Base-by-base conservation (phyloP, 371 early-diverging fungal species). In the Enteropsectra breve region DNA sequence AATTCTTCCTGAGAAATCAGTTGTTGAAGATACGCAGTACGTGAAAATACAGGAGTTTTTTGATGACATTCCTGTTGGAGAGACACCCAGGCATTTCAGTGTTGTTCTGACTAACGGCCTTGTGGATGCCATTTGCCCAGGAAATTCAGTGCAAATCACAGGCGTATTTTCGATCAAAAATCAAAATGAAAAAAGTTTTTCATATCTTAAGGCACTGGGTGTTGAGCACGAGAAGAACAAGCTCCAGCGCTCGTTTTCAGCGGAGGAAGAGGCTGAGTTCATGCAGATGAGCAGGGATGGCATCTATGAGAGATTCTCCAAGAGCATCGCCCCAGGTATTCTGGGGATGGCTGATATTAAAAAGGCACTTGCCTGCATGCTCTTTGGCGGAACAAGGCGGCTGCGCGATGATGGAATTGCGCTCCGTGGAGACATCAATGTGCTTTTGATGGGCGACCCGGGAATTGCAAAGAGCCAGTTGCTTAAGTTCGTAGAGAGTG, bases 401-500 rank as follows among this genome's bases (percentile, higher is more conserved):
- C 77, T 87, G 0, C 82, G 94, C 18, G 91, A 92, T 0, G 95
- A 96, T 76, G 90, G 92, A 38, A 90, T 96, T 86, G 83, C 86
- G 38, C 80, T 97, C 37, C 83, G 99, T 79, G 97, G 97, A 65
- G 97, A 96, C 76, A 92, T 99, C 69, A 96, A 94, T 80, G 93
- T 99, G 23, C 82, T 99, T 33, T 82, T 99, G 68, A 80, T 99
- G n/a, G 99, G 82, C 24, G 99, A 99, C 83, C 99, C 99, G 1
- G 97, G 97, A 70, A 91, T 94, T 32, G 99, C 99, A 60, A 99
- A 97, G 80, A 87, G 88, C 15, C 99, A 99, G 80, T 80, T 99
- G 70, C 84, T 99, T 33, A 96, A 96, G 83, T 97, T 97, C 83
- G 88, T 91, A 21, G 92, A 94, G n/a, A 67, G 78, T 75, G 86